Conservation (phyloP, 73 alveolate genomes). For the Stentor roeselii region DNA sequence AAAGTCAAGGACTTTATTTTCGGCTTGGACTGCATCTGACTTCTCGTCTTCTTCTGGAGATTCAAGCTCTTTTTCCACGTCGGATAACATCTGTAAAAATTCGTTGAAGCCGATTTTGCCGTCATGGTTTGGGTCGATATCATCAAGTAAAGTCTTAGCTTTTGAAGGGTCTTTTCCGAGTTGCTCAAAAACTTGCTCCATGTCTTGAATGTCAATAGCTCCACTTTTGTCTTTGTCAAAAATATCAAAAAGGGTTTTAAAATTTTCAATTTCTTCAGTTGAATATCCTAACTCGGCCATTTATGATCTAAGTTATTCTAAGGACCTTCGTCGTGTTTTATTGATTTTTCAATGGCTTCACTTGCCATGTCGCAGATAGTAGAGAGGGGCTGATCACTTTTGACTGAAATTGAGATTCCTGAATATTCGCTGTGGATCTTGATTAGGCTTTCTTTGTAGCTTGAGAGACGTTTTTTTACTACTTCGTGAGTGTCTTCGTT, state of each 20-base stretch:
- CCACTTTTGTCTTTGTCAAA: slow-evolving; percentile 58
- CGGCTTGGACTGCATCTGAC: slow-evolving; percentile 43
- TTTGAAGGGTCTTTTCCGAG: slow-evolving; percentile 52
- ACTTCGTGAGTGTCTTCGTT: slow-evolving; percentile 44
- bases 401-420: not conserved
- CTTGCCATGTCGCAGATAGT: not conserved
- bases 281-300: too few relatives aligned
- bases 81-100: slow-evolving; percentile 31
- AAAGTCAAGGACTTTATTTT: slow-evolving; percentile 43
- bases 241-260: slow-evolving; percentile 55
- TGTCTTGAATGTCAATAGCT: slow-evolving; percentile 39
- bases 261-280: slow-evolving; percentile 51
- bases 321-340: not conserved
- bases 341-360: slow-evolving; percentile 12
- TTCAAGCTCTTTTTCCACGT: slow-evolving; percentile 31
- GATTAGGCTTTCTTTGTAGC: slow-evolving; percentile 13
- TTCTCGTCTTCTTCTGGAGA: not conserved
- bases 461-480: slow-evolving; percentile 43
- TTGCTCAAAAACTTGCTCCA: slow-evolving; percentile 40
- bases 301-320: too few relatives aligned
- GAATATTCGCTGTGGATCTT: not conserved
- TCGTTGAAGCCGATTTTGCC: slow-evolving; percentile 36
- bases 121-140: slow-evolving; percentile 48
- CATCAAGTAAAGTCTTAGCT: slow-evolving; percentile 47
- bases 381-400: not conserved